phyloP scores from a whole-genome alignment of 75 land plant genomes.

The Pinus albicaulis region DNA sequence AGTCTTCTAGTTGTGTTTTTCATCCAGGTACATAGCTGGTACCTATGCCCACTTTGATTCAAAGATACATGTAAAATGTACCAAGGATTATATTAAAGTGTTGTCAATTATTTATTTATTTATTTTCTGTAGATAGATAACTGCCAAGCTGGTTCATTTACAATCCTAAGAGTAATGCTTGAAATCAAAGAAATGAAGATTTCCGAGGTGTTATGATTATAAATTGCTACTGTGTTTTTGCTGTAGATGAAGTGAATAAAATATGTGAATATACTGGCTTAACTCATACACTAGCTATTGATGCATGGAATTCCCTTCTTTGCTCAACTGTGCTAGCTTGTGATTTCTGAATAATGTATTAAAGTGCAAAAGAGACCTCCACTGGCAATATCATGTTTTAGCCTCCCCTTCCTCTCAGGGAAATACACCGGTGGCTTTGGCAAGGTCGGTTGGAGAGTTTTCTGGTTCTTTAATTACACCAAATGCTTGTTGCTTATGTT shows the following conservation, averaged over 20 bases:
- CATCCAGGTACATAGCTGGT: slow-evolving; percentile 57
- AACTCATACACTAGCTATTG: neutral
- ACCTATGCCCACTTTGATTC: neutral
- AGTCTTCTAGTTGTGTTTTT: slow-evolving; percentile 87
- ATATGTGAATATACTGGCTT: too few species aligned
- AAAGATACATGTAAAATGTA: neutral
- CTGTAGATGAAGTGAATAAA: too few species aligned
- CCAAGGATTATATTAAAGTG: neutral
- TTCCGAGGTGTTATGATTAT: neutral
- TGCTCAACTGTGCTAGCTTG: neutral
- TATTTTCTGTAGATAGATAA: neutral
- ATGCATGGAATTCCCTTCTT: neutral
- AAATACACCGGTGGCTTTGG: too few species aligned
- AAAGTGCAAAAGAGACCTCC: neutral
- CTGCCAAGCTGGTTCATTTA: neutral
- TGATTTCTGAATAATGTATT: neutral
- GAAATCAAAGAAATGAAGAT: neutral
- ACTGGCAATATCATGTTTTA: neutral
- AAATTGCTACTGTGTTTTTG: too few species aligned
- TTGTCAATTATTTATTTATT: neutral
- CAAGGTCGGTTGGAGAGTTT: too few species aligned
- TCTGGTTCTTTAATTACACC: neutral
- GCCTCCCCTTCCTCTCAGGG: neutral
- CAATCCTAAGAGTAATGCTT: neutral
- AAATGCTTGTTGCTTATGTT: neutral